Evolutionary conservation across 2,329 filamentous ascomycete genomes (phyloP), one percentile per base, ranked within the genome.

Genomic region (Fusarium tanahbumbuense): DNA sequence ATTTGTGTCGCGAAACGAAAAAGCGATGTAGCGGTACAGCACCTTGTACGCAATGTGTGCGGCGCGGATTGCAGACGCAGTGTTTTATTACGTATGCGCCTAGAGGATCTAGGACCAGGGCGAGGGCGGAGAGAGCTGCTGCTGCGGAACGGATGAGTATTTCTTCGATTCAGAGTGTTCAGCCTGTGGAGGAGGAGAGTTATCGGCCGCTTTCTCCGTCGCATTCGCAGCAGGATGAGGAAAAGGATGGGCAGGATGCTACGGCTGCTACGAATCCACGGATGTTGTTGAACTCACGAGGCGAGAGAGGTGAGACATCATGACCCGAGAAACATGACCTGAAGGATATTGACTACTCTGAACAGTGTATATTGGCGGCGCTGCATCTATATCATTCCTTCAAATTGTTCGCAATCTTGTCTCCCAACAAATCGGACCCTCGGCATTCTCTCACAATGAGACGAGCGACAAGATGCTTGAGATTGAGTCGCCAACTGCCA

Each of bases 321-420:
- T 18, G 16, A 10, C 5, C 59, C 30, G 2, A 2, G 2, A n/a
- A 49, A 9, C 20, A 27, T 11, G 18, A 18, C 9, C 9, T 6
- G 34, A 11, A 4, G 9, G 1, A 9, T 50, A 3, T 46, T 75
- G 1, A 41, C 18, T 1, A 72, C 2, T 8, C 5, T 2, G 7
- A 6, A 3, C 37, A 86, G 82, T 86, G 0, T 86, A 83, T 52
- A 79, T 86, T 49, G 82, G 84, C n/a, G 79, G 82, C n/a, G 83
- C 82, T 12, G 84, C 84, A 2, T 83, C 85, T 0, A 76, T 89
- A 16, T 88, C 87, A 0, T 89, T 89, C 60, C 76, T 89, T 2
- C 85, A 88, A 60, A 72, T 59, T 73, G 76, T 75, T 8, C 62
- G 73, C 2, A 72, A 73, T 28, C 45, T 75, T 6, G 74, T 76